A percentile compares a stretch with the other conserved stretches of the same genome.
Conservation (phyloP, 129 eudicot genomes). For the Deinandra increscens region DNA sequence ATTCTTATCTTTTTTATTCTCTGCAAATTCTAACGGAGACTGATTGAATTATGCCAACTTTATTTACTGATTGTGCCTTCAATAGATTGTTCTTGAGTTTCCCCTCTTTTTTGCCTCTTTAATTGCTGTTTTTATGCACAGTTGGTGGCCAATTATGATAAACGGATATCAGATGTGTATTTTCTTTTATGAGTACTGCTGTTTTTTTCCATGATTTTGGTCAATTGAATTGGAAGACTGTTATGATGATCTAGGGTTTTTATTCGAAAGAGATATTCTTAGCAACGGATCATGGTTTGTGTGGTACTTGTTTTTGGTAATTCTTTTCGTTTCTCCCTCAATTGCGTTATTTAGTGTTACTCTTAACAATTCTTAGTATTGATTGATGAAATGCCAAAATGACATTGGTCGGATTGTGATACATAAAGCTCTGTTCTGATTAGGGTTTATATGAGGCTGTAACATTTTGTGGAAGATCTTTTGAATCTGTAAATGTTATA, state of each 20-base stretch:
- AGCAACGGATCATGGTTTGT: not conserved
- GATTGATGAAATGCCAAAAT: not conserved
- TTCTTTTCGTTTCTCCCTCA: not conserved
- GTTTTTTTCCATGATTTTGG: slow-evolving; percentile 8
- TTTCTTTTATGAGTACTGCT: not conserved
- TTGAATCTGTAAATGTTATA: not conserved
- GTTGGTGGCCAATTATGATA: not conserved
- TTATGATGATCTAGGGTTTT: slow-evolving; percentile 48
- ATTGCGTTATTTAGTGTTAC: not conserved
- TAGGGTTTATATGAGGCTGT: slow-evolving; percentile 23
- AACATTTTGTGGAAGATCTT: not conserved
- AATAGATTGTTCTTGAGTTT: not conserved
- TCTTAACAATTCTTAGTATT: not conserved
- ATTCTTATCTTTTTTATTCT: not conserved
- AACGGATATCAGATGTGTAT: slow-evolving; percentile 17
- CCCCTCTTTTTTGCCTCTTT: slow-evolving; percentile 6
- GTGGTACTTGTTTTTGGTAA: slow-evolving; percentile 11
- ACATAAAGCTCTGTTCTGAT: not conserved
- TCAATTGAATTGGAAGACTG: slow-evolving; percentile 21
- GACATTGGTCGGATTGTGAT: slow-evolving; percentile 12
- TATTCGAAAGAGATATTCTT: not conserved
- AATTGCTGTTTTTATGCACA: slow-evolving; percentile 15
- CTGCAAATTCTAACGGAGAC: not conserved
- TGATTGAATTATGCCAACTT: not conserved
- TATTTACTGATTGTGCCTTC: slow-evolving; percentile 2